Base-by-base conservation (phyloP, 345 rosid species). In the Ailanthus altissimus region DNA sequence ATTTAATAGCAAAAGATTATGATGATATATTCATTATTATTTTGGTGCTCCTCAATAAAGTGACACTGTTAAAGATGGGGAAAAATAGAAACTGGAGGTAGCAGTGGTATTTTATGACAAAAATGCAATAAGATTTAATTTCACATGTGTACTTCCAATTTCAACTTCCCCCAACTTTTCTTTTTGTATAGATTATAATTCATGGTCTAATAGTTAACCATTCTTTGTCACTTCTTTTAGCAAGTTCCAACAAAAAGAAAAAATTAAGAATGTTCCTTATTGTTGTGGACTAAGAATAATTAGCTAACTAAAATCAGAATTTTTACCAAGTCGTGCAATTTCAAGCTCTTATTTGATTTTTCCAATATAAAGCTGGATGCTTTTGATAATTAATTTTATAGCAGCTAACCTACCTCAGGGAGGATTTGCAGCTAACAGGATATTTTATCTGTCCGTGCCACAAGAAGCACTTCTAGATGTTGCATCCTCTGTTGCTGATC, bases 381-480 rank as follows among this genome's bases (percentile, higher is more conserved):
- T 70, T 74, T 77, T 75, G 54, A 77, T 80, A 53, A 83, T 77
- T 79, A 74, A 82, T 77, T 75, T 77, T 42, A 54, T 82, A 76
- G 57, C 46, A 80, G 88, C 81, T 79, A 78, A 72, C 26, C 54
- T 63, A 79, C 78, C 81, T 83, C 89, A 90, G 94, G 92, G 88
- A 47, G 84, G 71, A 70, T 83, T 85, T 67, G 65, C 67, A 77
- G 91, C 89, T 74, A 93, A 89, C 83, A 80, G 88, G 81, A 89
- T 93, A 65, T 88, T 91, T 78, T 90, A 90, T 78, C 90, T 90
- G 74, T 89, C 97, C 3, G 97, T 91, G 78, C 94, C 97, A 54
- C 97, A 93, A 80, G 92, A 93, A 89, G 94, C 93, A 25, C 91
- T 93, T 46, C 66, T 83, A 72, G 97, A 93, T 75, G 97, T 91